phyloP scores from a whole-genome alignment of 2,329 filamentous ascomycete species.

The Pseudocercospora cruenta region DNA sequence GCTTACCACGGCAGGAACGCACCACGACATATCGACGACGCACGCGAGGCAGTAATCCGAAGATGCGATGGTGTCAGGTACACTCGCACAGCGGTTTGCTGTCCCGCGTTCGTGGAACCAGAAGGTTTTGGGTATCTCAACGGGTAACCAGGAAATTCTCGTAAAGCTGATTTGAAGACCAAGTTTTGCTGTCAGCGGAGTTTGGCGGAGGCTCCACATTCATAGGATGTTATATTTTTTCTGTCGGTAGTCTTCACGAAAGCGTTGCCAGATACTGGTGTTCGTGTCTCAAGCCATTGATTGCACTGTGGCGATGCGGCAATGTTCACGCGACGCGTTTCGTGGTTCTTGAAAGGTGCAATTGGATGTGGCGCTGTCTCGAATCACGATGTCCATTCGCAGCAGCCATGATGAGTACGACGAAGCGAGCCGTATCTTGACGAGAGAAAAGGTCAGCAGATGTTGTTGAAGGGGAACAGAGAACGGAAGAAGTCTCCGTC shows the following conservation, averaged over 20 bases:
- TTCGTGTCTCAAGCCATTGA: slow-evolving; percentile 4
- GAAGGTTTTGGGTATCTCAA: not conserved
- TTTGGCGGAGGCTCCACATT: not conserved
- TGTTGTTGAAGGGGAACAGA: not conserved
- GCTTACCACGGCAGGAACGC: not conserved
- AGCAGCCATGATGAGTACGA: not conserved
- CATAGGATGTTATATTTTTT: not conserved
- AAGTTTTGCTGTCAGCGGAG: not conserved
- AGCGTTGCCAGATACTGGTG: not conserved
- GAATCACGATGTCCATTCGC: not conserved
- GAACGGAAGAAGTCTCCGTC: no score
- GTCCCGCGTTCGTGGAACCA: slow-evolving; percentile 1
- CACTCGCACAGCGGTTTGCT: slow-evolving; percentile 10
- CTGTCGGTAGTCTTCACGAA: not conserved
- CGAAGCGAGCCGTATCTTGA: not conserved
- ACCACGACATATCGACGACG: not conserved
- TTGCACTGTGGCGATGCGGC: not conserved
- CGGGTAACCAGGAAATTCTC: not conserved
- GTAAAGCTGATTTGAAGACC: not conserved
- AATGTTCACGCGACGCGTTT: not conserved
- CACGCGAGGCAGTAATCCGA: not conserved
- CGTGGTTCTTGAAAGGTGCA: not conserved
- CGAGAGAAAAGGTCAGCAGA: not conserved
- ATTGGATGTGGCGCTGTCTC: not conserved
- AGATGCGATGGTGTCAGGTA: slow-evolving; percentile 4